Evolutionary conservation across 2,329 filamentous ascomycete genomes (phyloP).

Genomic region (Drechslera avenae): DNA sequence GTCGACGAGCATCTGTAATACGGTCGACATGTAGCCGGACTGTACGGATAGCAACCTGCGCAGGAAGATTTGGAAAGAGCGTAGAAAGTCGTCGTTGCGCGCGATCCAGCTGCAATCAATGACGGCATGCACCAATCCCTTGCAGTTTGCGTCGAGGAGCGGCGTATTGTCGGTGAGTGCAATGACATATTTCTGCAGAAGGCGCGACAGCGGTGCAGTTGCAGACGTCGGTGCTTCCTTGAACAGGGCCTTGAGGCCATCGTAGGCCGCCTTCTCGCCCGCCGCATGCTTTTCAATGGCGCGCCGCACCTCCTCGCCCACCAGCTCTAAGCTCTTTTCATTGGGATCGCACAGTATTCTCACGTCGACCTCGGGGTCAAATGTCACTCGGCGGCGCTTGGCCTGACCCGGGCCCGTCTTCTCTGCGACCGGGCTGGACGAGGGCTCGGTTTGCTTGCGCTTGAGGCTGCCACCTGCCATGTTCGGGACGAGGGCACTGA

Average conservation of each 20-base stretch:
- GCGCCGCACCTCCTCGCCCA: constrained; percentile 65
- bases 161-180: constrained; percentile 64
- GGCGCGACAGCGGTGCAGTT: constrained; percentile 57
- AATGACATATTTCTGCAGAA: constrained; percentile 63
- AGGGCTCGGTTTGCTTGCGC: constrained; percentile 42
- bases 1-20: constrained; percentile 80
- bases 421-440: constrained; percentile 34
- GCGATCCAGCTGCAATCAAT: constrained; percentile 66
- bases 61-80: constrained; percentile 62
- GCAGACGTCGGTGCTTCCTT: constrained; percentile 53
- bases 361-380: constrained; percentile 55
- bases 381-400: constrained; percentile 56
- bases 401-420: constrained; percentile 41
- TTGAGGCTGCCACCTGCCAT: constrained; percentile 43
- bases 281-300: constrained; percentile 60
- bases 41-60: constrained; percentile 78
- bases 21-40: constrained; percentile 73
- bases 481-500: constrained; percentile 36
- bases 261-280: constrained; percentile 62
- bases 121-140: constrained; percentile 62
- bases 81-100: constrained; percentile 64
- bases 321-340: constrained; percentile 61
- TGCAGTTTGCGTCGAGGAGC: constrained; percentile 61
- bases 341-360: constrained; percentile 51
- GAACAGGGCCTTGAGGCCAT: constrained; percentile 61